Evolutionary conservation across 371 early-diverging fungal species (phyloP).

Genomic region (Rhizopus delemar): DNA sequence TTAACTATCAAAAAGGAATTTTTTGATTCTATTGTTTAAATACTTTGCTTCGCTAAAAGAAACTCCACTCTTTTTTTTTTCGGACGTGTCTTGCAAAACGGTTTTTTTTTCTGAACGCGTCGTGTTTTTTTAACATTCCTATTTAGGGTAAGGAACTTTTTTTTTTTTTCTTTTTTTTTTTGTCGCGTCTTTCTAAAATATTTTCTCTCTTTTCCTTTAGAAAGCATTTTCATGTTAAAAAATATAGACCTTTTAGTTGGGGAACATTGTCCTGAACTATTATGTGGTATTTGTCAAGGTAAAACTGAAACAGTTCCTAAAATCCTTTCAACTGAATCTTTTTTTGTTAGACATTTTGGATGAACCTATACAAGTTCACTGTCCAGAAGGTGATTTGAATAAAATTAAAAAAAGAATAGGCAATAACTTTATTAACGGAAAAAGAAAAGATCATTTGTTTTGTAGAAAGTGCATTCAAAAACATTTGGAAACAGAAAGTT

Average conservation of each 20-base stretch:
- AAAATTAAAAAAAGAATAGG: background rate
- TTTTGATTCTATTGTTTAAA: too few species aligned
- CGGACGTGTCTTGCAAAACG: constrained; percentile 1
- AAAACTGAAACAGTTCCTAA: background rate
- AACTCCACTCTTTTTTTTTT: background rate
- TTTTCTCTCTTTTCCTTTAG: background rate
- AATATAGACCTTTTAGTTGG: constrained; percentile 41
- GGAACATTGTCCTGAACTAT: constrained; percentile 44
- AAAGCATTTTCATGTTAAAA: constrained; percentile 10
- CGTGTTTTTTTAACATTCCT: background rate
- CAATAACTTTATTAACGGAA: background rate
- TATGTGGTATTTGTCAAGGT: constrained; percentile 54
- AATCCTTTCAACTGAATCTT: background rate
- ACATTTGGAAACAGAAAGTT: constrained; percentile 34
- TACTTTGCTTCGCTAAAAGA: too few species aligned
- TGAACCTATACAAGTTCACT: constrained; percentile 54
- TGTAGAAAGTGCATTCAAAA: constrained; percentile 41
- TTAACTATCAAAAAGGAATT: too few species aligned
- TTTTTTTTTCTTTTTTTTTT: constrained; percentile 18
- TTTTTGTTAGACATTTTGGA: constrained; percentile 42
- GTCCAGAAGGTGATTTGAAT: constrained; percentile 48
- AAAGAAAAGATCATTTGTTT: constrained; percentile 49
- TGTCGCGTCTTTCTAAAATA: constrained; percentile 1
- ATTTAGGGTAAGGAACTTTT: background rate
- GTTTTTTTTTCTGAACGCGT: constrained; percentile 11